Base-by-base conservation (phyloP, 768 basidiomycete genomes). In the Naganishia onofrii region DNA sequence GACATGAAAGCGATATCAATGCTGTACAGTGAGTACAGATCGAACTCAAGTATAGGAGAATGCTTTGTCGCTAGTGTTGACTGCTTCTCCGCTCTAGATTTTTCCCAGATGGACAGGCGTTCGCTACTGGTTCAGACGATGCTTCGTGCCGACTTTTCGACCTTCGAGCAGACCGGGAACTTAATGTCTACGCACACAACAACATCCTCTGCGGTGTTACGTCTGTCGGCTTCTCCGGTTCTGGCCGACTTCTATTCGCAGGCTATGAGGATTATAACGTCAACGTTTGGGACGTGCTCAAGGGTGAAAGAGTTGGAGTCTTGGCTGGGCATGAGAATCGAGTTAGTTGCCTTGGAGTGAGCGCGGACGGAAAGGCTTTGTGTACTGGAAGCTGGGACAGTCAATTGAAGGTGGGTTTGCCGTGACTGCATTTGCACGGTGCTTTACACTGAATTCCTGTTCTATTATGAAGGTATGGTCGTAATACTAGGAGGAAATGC, bases 261-360 rank as follows among this genome's bases (percentile, higher is more conserved):
- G 95, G 95, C 51, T 99, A 99, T 80, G 95, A 99, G 82, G 95
- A 99, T 80, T 98, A 96, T 91, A 98, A 96, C 74, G 94, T 93
- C 85, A 99, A 99, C 79, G 95, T 98, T 64, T 99, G 95, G 95
- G 95, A 99, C 80, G 97, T 94, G 32, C 85, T 99, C 77, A 96
- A 95, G 82, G 96, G 96, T 67, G 95, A 98, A 81, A 90, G 95
- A 68, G 93, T 99, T 48, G 95, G 95, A 69, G 96, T 99, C 65
- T 83, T 99, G 71, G 92, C 93, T 44, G 95, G 96, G 21, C 95
- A 99, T 77, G 95, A 99, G 85, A 99, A 99, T 84, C 85, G 95
- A 73, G 93, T 99, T 74, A 91, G 90, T 78, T 98, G 96, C 84
- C 83, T 99, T 74, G 95, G 95, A 67, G 96, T 98, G 74, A 92